Evolutionary conservation across 2,329 filamentous ascomycete genomes (phyloP).

Genomic region (Colletotrichum viniferum): DNA sequence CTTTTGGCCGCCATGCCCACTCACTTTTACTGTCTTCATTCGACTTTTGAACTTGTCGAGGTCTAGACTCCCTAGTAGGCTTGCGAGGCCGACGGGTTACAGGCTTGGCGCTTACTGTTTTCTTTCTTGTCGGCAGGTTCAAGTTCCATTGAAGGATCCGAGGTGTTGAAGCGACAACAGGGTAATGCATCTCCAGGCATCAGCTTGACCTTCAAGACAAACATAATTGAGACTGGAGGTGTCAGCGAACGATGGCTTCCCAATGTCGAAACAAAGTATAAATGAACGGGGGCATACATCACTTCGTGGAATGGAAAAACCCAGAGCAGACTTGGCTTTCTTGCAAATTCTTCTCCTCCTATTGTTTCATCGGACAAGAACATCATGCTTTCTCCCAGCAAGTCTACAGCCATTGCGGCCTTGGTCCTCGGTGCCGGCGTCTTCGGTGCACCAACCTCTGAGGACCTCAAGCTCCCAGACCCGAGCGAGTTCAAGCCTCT

Average conservation of each 20-base stretch:
- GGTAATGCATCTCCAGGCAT: not conserved
- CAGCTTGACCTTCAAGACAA: not conserved
- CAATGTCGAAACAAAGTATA: not conserved
- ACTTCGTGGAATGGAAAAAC: fast-evolving
- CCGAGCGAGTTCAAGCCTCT: not conserved
- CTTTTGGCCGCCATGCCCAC: not conserved
- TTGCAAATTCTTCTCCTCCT: not conserved
- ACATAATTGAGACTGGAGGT: not conserved
- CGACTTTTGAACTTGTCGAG: not conserved
- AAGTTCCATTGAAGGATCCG: not conserved
- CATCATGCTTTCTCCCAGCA: not conserved
- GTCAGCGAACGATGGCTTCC: fast-evolving
- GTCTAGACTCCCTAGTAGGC: not conserved
- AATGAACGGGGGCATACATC: not conserved
- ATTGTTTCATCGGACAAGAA: not conserved
- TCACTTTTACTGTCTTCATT: not conserved
- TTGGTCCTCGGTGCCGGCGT: not conserved
- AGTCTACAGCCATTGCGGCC: not conserved
- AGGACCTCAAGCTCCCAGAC: not conserved
- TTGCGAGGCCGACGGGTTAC: not conserved
- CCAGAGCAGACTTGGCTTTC: not conserved
- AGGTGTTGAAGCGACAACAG: not conserved
- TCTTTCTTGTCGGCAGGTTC: not conserved
- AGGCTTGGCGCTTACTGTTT: not conserved
- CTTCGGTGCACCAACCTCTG: not conserved